phyloP scores from a whole-genome alignment of 2,329 filamentous ascomycete species.

The Trichoderma gracile region DNA sequence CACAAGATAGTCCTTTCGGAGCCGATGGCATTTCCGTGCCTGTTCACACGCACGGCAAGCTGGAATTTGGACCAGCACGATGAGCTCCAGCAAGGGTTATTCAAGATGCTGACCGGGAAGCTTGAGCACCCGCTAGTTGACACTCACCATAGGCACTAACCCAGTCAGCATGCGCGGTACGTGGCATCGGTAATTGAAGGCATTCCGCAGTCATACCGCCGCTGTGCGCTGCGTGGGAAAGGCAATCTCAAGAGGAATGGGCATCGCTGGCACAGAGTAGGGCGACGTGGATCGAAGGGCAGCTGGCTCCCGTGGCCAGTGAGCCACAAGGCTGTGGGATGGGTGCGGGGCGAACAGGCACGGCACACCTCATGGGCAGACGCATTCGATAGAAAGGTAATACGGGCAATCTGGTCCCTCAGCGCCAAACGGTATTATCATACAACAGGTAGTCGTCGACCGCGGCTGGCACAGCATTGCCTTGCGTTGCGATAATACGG shows the following conservation, averaged over 20 bases:
- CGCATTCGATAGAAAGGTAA: no score
- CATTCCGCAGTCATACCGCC: not conserved
- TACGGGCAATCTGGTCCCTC: no score
- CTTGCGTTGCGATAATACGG: not conserved
- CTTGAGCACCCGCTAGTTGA: conserved; percentile 19
- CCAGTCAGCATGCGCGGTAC: conserved; percentile 12
- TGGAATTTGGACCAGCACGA: not conserved
- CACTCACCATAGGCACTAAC: conserved; percentile 1
- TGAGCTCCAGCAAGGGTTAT: conserved; percentile 2
- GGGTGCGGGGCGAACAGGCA: not conserved
- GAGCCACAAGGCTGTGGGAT: not conserved
- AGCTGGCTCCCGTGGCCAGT: not conserved
- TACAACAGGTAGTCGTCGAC: no score
- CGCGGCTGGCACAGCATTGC: not conserved
- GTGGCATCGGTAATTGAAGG: conserved; percentile 13
- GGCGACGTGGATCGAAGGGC: not conserved
- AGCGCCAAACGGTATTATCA: no score
- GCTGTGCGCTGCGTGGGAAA: not conserved
- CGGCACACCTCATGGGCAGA: not conserved
- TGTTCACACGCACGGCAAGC: not conserved
- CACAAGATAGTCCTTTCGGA: not conserved
- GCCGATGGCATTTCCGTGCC: not conserved
- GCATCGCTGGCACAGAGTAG: not conserved
- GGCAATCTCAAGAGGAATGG: not conserved
- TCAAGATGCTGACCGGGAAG: conserved; percentile 14